phyloP scores from a whole-genome alignment of 2,329 filamentous ascomycete species.

The Diaporthe capsici region DNA sequence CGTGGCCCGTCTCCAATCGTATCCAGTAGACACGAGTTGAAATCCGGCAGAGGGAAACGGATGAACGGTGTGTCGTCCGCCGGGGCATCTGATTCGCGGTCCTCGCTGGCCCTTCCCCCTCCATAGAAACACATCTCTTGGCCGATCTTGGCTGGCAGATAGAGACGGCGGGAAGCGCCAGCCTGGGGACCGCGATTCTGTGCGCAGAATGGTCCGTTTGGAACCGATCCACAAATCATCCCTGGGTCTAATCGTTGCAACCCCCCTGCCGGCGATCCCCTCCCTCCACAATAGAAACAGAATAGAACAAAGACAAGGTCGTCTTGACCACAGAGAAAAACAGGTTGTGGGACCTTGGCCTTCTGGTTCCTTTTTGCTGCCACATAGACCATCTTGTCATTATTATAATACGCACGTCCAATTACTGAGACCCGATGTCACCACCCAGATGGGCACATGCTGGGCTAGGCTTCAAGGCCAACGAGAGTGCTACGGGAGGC shows the following conservation, averaged over 20 bases:
- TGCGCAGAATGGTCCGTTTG: not conserved
- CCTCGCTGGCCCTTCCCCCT: not conserved
- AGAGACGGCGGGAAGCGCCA: slow-evolving; percentile 8
- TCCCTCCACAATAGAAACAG: slow-evolving; percentile 7
- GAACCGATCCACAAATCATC: not conserved
- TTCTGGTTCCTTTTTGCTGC: not conserved
- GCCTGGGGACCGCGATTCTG: not conserved
- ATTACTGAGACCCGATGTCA: not conserved
- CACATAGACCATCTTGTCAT: not conserved
- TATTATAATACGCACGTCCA: not conserved
- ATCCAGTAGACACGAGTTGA: not conserved
- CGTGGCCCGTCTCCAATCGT: not conserved
- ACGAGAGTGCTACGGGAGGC: not conserved
- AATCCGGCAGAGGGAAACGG: not conserved
- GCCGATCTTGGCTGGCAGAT: slow-evolving; percentile 26
- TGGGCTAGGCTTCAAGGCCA: not conserved
- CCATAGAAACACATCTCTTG: slow-evolving; percentile 19
- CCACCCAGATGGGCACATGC: not conserved
- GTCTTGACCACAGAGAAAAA: not conserved
- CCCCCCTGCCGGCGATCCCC: not conserved
- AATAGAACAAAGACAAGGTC: not conserved
- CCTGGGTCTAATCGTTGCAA: not conserved
- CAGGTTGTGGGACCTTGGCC: not conserved
- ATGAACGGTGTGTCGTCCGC: not conserved
- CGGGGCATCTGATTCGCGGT: not conserved